Evolutionary conservation across 495 filamentous ascomycete species (phyloP).

Genomic region (Jackrogersella minutella): DNA sequence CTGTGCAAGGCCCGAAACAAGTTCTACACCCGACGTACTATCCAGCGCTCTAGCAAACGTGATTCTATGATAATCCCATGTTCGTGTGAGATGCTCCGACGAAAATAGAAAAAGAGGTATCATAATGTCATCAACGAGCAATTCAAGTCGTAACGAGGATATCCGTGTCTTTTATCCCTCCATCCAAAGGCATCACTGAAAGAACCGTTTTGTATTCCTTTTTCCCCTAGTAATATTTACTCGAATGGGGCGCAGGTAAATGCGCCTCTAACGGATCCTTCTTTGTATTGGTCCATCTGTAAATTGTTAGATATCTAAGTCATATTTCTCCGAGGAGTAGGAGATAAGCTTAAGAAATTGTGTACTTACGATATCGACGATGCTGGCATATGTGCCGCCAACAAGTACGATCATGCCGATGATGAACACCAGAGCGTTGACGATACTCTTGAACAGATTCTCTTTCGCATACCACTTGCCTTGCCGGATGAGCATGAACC

Average conservation of each 20-base stretch:
- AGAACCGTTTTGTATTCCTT: neutral
- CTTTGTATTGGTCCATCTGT: slow-evolving; percentile 55
- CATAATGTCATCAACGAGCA: slow-evolving; percentile 25
- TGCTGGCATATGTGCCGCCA: slow-evolving; percentile 65
- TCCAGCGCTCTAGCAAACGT: slow-evolving; percentile 16
- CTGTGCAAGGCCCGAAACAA: slow-evolving; percentile 1
- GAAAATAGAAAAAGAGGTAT: slow-evolving; percentile 19
- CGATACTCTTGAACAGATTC: slow-evolving; percentile 55
- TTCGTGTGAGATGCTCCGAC: slow-evolving; percentile 12
- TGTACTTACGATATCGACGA: slow-evolving; percentile 63
- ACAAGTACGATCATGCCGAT: slow-evolving; percentile 65
- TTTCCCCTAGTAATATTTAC: slow-evolving; percentile 11
- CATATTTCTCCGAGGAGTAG: no score
- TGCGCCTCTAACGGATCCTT: slow-evolving; percentile 54
- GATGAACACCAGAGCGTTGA: slow-evolving; percentile 61
- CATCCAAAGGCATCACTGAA: neutral
- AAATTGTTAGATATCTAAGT: neutral
- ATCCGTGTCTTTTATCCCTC: slow-evolving; percentile 3
- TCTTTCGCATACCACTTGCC: slow-evolving; percentile 55
- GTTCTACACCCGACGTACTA: slow-evolving; percentile 10
- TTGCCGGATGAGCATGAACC: slow-evolving; percentile 68
- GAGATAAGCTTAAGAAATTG: neutral
- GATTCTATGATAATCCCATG: slow-evolving; percentile 15
- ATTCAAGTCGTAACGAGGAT: slow-evolving; percentile 1
- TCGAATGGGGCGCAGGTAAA: slow-evolving; percentile 55